A percentile compares a stretch with the other conserved stretches of the same genome.
Evolutionary conservation across 108 stramenopile genomes (phyloP).

Genomic region (Cyclotella baltica): DNA sequence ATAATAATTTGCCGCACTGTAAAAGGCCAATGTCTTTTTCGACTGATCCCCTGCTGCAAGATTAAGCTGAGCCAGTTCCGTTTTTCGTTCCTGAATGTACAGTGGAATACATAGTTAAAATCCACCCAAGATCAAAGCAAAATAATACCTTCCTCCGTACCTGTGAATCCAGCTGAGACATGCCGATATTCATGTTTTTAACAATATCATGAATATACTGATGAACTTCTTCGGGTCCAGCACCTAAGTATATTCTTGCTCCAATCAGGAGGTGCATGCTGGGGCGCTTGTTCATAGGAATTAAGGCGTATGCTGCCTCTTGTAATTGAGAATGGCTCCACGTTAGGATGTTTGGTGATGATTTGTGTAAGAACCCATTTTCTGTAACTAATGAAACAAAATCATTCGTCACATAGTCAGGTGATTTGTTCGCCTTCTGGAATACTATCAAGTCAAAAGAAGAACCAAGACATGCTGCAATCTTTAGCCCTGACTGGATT

Average conservation of each 20-base stretch:
- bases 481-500: conserved; percentile 9
- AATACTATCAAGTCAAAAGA: conserved; percentile 10
- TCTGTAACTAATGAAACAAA: conserved; percentile 14
- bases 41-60: conserved; percentile 32
- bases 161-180: conserved; percentile 8
- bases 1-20: conserved; percentile 31
- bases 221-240: conserved; percentile 18
- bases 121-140: no score
- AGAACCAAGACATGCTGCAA: conserved; percentile 44
- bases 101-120: no score
- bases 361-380: conserved; percentile 21
- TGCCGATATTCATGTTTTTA: conserved; percentile 29
- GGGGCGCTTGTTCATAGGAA: background rate
- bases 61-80: conserved; percentile 27
- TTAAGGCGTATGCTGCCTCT: conserved; percentile 29
- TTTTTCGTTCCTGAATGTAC: conserved; percentile 22
- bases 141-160: no score
- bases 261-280: conserved; percentile 25
- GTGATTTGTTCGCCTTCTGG: conserved; percentile 15
- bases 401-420: background rate
- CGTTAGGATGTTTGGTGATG: background rate
- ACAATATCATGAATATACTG: conserved; percentile 29
- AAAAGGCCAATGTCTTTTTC: conserved; percentile 19
- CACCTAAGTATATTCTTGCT: background rate
- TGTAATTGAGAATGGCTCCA: conserved; percentile 36